A percentile compares a stretch with the other conserved stretches of the same genome.
These are phyloP conservation scores for Panaeolus papilionaceus DNA, from an alignment of 768 basidiomycete species.

Conservation along the genomic window DNA sequence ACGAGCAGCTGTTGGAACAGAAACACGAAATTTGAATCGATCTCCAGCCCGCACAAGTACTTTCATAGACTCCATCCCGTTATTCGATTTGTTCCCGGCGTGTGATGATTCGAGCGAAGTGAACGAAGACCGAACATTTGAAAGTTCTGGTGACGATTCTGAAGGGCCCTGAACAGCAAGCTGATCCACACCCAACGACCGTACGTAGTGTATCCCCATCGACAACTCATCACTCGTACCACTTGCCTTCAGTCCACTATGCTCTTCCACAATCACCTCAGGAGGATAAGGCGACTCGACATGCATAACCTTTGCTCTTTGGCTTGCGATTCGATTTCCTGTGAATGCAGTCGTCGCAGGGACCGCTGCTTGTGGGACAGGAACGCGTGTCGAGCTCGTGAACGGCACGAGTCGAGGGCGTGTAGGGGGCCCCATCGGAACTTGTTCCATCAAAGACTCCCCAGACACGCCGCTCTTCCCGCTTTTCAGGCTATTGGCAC, in stretches of 20 bases:
- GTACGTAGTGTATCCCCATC: constrained; percentile 75
- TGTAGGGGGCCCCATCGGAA: constrained; percentile 36
- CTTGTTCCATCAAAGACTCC: constrained; percentile 38
- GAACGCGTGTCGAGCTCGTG: constrained; percentile 70
- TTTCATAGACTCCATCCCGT: constrained; percentile 38
- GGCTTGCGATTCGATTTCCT: constrained; percentile 62
- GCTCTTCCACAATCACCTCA: constrained; percentile 35
- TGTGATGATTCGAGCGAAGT: constrained; percentile 69
- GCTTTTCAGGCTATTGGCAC: constrained; percentile 32
- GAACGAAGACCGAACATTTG: constrained; percentile 58
- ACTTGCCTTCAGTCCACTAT: constrained; percentile 37
- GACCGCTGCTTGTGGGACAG: constrained; percentile 54
- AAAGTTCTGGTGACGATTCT: constrained; percentile 40
- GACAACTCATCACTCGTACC: constrained; percentile 67
- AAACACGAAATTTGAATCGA: constrained; percentile 62
- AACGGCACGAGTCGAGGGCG: constrained; percentile 76
- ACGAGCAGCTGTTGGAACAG: constrained; percentile 39
- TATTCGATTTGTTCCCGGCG: constrained; percentile 43
- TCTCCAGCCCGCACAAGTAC: constrained; percentile 64
- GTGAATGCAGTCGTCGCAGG: constrained; percentile 34
- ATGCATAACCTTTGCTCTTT: constrained; percentile 64
- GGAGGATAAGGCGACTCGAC: constrained; percentile 26
- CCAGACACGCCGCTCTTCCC: constrained; percentile 47
- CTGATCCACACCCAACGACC: constrained; percentile 65
- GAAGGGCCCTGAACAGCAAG: constrained; percentile 28